These are phyloP conservation scores for Curvularia sp. DNA, from an alignment of 2,329 filamentous ascomycete genomes.

Conservation along the genomic window DNA sequence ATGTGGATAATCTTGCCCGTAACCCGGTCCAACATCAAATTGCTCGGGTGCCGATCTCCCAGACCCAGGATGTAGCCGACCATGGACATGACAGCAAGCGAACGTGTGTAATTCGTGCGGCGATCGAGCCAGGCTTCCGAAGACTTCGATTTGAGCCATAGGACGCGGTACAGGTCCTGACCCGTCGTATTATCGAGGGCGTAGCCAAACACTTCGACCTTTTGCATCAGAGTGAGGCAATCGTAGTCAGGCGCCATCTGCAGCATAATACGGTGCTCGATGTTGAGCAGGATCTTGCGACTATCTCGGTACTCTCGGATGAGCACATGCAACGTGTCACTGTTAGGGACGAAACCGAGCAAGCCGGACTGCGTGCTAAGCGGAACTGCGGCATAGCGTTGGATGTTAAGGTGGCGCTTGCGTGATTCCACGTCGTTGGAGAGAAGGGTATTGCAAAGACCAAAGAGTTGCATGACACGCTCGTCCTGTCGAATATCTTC, in stretches of 20 bases:
- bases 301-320: conserved; percentile 98
- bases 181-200: conserved; percentile 98
- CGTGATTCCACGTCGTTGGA: conserved; percentile 94
- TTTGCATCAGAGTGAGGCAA: conserved; percentile 98
- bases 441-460: conserved; percentile 93
- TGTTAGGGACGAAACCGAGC: conserved; percentile 96
- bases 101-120: conserved; percentile 98
- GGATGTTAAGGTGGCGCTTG: conserved; percentile 95
- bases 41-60: conserved; percentile 95
- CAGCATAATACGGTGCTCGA: conserved; percentile 99
- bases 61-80: conserved; percentile 99
- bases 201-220: conserved; percentile 99
- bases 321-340: conserved; percentile 93
- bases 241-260: conserved; percentile 99
- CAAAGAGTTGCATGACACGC: conserved; percentile 99
- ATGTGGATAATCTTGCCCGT: conserved; percentile 98
- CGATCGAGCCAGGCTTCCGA: conserved; percentile 97
- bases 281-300: conserved; percentile 96
- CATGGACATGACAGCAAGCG: conserved; percentile 99
- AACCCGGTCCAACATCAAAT: conserved; percentile 94
- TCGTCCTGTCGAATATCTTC: conserved; percentile 99
- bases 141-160: conserved; percentile 99
- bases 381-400: conserved; percentile 95
- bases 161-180: conserved; percentile 94
- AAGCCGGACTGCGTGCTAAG: conserved; percentile 95